Evolutionary conservation across 495 filamentous ascomycete species (phyloP).

Genomic region (Geoglossum glabrum): DNA sequence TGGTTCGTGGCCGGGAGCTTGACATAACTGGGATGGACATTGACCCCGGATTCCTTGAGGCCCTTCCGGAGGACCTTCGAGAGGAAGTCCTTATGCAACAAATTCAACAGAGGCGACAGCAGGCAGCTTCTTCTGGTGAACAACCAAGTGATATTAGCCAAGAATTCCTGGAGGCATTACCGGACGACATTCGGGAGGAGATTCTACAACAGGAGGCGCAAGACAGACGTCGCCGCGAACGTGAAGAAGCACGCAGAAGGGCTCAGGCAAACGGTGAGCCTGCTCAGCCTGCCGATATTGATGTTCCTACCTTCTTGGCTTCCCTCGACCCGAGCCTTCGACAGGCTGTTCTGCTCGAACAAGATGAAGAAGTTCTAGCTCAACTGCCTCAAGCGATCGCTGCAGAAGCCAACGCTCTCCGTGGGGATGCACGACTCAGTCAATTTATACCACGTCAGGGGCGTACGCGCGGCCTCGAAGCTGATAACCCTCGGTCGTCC

Average conservation of each 20-base stretch:
- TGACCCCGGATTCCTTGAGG: conserved; percentile 81
- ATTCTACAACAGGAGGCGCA: conserved; percentile 73
- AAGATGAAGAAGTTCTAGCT: conserved; percentile 72
- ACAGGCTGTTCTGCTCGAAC: conserved; percentile 71
- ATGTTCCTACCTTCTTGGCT: conserved; percentile 77
- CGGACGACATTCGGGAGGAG: conserved; percentile 73
- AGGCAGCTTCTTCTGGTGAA: conserved; percentile 62
- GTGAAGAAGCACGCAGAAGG: conserved; percentile 46
- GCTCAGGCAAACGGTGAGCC: conserved; percentile 30
- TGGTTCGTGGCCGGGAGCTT: conserved; percentile 61
- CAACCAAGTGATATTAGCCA: conserved; percentile 73
- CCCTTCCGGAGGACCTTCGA: conserved; percentile 79
- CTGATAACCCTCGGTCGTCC: conserved; percentile 8
- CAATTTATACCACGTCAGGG: conserved; percentile 32
- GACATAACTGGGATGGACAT: conserved; percentile 92
- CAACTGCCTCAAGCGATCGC: conserved; percentile 71
- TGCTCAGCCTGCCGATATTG: conserved; percentile 60
- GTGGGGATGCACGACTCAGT: conserved; percentile 35
- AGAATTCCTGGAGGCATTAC: conserved; percentile 87
- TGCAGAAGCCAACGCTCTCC: conserved; percentile 60
- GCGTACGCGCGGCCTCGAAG: conserved; percentile 24
- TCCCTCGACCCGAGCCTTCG: conserved; percentile 73
- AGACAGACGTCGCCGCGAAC: conserved; percentile 76
- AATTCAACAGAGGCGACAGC: conserved; percentile 57
- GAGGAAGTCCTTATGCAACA: conserved; percentile 90